Base-by-base conservation (phyloP, 495 filamentous ascomycete species). In the Penicillium coffeae region DNA sequence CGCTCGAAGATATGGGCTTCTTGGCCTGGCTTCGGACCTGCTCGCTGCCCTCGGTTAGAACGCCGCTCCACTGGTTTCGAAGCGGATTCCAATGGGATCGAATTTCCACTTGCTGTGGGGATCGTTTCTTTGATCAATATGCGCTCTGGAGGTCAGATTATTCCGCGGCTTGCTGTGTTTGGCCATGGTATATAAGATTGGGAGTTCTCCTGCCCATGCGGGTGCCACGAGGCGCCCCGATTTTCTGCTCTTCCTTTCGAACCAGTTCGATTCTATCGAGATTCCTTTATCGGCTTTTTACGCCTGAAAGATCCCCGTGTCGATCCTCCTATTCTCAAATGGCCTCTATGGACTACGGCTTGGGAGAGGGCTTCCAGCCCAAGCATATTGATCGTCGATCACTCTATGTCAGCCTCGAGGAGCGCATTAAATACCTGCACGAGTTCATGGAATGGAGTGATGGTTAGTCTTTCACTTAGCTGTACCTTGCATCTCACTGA, bases 371-470 rank as follows among this genome's bases (percentile, higher is more conserved):
- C 19, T 36, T 45, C 56, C 61, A 47, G 55, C 65, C 48, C 45
- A 71, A 65, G 51, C 85, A 88, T 65, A 76, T 89, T 56, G 79
- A 84, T 63, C 79, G 85, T 16, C 83, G 84, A 59, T 73, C 79
- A 18, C 68, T 89, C 9, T 88, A 88, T 64, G 85, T 79, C 15
- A 76, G 72, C 45, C 73, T 89, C 1, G 82, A 85, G 45, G 74
- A 79, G 2, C 73, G 86, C 44, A 81, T 89, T 45, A 75, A 78
- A 48, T 89, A 89, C 50, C 72, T 89, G 3, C 83, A 86, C 46
- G 75, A 78, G 3, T 87, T 89, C 30, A 76, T 89, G 13, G 86
- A 89, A 57, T 89, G 88, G 64, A 81, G 77, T 51, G 68, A 76
- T 19, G 71, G 86, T 88, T 75, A 45, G 77, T 61, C 9, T 9